Percentiles rank a stretch among this genome's conserved stretches.
Conservation (phyloP, 192 early-diverging fungal species). For the Piromyces sp. region DNA sequence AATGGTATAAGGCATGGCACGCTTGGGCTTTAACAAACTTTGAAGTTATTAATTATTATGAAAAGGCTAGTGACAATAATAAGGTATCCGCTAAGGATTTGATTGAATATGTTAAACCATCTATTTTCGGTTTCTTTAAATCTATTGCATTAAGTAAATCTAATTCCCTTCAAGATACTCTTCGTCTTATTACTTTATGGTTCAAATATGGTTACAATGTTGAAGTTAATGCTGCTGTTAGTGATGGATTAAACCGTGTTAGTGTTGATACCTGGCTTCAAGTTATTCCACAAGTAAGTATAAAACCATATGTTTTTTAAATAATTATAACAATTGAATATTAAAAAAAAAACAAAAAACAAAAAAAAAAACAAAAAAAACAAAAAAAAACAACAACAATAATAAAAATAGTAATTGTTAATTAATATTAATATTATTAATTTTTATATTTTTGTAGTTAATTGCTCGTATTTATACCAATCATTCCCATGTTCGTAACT, state of each 20-base stretch:
- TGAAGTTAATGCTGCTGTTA: conserved; percentile 67
- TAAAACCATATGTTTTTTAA: too few relatives aligned
- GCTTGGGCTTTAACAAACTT: conserved; percentile 86
- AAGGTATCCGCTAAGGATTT: background rate
- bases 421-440: conserved; percentile 1
- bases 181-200: conserved; percentile 81
- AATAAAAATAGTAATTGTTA: too few relatives aligned
- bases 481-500: conserved; percentile 48
- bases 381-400: too few relatives aligned
- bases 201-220: conserved; percentile 84
- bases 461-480: conserved; percentile 83
- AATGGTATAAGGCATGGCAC: conserved; percentile 97
- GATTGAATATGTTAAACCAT: background rate
- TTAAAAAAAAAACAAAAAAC: too few relatives aligned
- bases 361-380: too few relatives aligned
- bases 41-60: conserved; percentile 63
- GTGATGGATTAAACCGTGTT: conserved; percentile 62
- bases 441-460: conserved; percentile 16
- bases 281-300: conserved; percentile 74
- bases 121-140: conserved; percentile 59
- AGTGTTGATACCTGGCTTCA: conserved; percentile 89
- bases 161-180: conserved; percentile 79
- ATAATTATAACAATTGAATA: too few relatives aligned
- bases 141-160: conserved; percentile 80
- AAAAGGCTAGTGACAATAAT: conserved; percentile 28